Percentiles rank a stretch among this genome's conserved stretches.
These are phyloP conservation scores for Thozetella sp. DNA, from an alignment of 495 filamentous ascomycete species.

Conservation along the genomic window DNA sequence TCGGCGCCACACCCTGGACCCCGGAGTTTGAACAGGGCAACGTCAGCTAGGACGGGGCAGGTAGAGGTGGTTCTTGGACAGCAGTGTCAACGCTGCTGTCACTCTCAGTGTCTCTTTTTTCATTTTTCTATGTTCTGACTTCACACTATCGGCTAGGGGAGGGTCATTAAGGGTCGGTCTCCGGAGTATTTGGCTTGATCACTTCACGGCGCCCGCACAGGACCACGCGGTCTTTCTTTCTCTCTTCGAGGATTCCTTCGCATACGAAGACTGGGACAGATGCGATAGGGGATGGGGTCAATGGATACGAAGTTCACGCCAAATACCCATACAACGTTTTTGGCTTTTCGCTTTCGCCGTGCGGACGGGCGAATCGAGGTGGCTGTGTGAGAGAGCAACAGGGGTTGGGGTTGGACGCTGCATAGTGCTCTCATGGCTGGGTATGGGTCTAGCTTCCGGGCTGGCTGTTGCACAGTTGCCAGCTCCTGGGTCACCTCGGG, in stretches of 20 bases:
- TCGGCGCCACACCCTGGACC: neutral
- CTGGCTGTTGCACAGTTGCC: too few species aligned
- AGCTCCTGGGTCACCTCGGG: too few species aligned
- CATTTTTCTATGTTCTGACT: neutral
- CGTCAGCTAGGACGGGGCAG: neutral
- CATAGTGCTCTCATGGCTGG: too few species aligned
- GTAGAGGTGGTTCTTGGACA: neutral
- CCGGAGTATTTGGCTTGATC: constrained; percentile 1
- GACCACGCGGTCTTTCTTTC: constrained; percentile 1
- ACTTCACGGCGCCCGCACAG: neutral
- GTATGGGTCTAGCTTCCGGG: too few species aligned
- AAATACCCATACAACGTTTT: constrained; percentile 16
- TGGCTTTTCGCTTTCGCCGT: constrained; percentile 4
- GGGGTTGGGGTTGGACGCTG: too few species aligned
- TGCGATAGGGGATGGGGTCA: neutral
- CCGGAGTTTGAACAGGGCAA: neutral
- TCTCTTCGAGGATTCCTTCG: constrained; percentile 1
- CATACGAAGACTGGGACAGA: constrained; percentile 5
- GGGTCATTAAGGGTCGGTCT: neutral
- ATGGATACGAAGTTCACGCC: constrained; percentile 6
- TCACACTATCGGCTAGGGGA: neutral
- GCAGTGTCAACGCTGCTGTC: neutral
- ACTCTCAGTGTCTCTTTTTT: neutral
- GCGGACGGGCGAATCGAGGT: too few species aligned
- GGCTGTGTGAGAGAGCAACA: too few species aligned